Evolutionary conservation across 495 filamentous ascomycete species (phyloP).

Genomic region (Apodospora peruviana): DNA sequence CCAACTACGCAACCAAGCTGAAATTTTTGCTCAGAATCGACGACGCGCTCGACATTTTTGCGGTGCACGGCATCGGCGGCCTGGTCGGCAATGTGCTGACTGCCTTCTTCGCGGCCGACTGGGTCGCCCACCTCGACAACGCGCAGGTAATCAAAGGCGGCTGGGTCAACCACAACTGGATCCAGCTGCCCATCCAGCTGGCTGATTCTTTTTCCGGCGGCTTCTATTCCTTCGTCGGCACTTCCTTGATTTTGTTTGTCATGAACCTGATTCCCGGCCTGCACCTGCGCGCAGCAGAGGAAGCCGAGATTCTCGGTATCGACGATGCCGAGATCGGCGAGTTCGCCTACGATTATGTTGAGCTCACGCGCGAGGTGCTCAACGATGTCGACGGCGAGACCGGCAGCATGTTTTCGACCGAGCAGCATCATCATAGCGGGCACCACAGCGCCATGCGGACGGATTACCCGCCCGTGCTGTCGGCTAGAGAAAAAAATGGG

Average conservation of each 20-base stretch:
- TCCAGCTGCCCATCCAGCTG: constrained; percentile 83
- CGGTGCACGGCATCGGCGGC: constrained; percentile 84
- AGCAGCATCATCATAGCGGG: constrained; percentile 1
- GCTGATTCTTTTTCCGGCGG: constrained; percentile 81
- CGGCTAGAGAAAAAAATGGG: constrained; percentile 11
- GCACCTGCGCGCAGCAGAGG: constrained; percentile 71
- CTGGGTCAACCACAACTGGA: constrained; percentile 87
- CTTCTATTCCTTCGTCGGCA: constrained; percentile 80
- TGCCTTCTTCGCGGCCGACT: constrained; percentile 88
- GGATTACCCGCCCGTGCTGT: constrained; percentile 3
- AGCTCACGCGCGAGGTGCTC: constrained; percentile 79
- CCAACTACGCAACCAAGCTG: constrained; percentile 95
- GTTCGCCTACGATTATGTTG: constrained; percentile 97
- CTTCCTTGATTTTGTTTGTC: constrained; percentile 79
- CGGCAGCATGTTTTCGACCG: constrained; percentile 28
- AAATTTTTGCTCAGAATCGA: constrained; percentile 86
- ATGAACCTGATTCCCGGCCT: constrained; percentile 85
- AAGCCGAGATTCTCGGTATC: constrained; percentile 85
- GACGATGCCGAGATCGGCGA: constrained; percentile 96
- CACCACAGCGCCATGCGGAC: neutral
- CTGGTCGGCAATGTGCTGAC: constrained; percentile 86
- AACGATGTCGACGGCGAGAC: constrained; percentile 49
- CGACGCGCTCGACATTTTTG: constrained; percentile 91
- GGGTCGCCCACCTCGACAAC: constrained; percentile 86
- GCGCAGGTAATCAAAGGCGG: constrained; percentile 66